Evolutionary conservation across 202 grass and related monocot species (phyloP), one percentile per base, ranked within the genome.

Genomic region (Panicum hallii): DNA sequence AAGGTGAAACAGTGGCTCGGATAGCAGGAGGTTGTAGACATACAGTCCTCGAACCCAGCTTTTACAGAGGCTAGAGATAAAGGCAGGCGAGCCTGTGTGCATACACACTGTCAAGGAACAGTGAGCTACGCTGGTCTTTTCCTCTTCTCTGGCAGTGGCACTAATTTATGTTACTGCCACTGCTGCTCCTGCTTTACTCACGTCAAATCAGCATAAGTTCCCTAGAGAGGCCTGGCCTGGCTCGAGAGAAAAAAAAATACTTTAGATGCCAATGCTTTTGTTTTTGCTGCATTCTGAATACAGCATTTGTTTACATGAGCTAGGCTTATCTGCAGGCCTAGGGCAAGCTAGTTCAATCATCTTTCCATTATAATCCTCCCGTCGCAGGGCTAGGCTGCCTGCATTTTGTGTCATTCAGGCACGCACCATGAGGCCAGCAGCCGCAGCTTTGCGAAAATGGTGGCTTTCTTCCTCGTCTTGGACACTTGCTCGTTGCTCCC

Each of bases 191-290:
- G 75, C 80, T 87, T 87, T 84, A 71, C 81, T 81, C 85, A 30
- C 76, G 75, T 90, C 89, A 84, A 87, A 90, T 90, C 85, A 80
- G 1, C 76, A 57, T 87, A 84, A 87, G 80, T 87, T 90, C 63
- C 84, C 84, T 70, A 63, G 80, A 87, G 74, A 82, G 12, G 42
- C 20, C 72, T 73, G 71, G 36, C 40, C 40, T 68, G 38, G 41
- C 7, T 32, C 9, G 40, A 30, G 5, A 36, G 32, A 12, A 19
- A 60, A 70, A 70, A 30, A 53, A 60, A 56, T 67, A 32, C 72
- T 72, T 67, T 23, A 63, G 48, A 63, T 5, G 34, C n/a, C 30
- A 78, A 57, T 67, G 56, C 56, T 32, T 55, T 63, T 17, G 40
- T 67, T 40, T 60, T 54, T 63, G 12, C 14, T 30, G 4, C 3